Base-by-base conservation (phyloP, 306 rosid species). In the Cicer bijugum region DNA sequence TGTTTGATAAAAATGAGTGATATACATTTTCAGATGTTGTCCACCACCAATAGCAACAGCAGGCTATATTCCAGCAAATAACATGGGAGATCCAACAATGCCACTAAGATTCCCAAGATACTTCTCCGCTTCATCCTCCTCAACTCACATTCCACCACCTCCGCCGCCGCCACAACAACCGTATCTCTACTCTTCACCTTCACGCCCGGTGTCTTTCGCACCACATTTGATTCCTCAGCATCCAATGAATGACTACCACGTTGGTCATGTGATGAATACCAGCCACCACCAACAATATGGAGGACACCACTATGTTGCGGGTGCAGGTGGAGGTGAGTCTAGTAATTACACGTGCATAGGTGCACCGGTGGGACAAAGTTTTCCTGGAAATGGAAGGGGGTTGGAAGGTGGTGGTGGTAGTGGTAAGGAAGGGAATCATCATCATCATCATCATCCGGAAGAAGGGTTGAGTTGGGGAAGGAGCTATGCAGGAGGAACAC, bases 281-380 rank as follows among this genome's bases (percentile, higher is more conserved):
- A 53, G 64, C 33, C 50, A 62, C 42, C 81, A 86, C 11, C 79
- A 83, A 2, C 84, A 75, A 1, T 82, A 81, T 52, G 80, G 72
- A 6, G 19, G 43, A 40, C 83, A 72, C 57, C 75, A 77, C 86
- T 85, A 82, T 28, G 64, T 16, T 73, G 55, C 4, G 5, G 51
- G 37, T 51, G 55, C 16, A 0, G 79, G 57, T 4, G 79, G 65
- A 0, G 76, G 76, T 45, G 75, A 68, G 44, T 17, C 69, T 2
- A 75, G 64, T 0, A 83, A 67, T 78, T 90, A 87, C 81, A 88
- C 94, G 2, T 90, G 94, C 82, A 87, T 92, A n/a, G 96, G 96
- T 9, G 98, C 98, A 63, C 98, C 98, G 5, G 91, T 94, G 11
- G 92, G 93, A 12, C 92, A 85, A 43, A 87, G 84, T 6, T 82